A percentile compares a stretch with the other conserved stretches of the same genome.
Evolutionary conservation across 1,139 yeast species (phyloP).

Genomic region (Sugiyamaella castrensis): DNA sequence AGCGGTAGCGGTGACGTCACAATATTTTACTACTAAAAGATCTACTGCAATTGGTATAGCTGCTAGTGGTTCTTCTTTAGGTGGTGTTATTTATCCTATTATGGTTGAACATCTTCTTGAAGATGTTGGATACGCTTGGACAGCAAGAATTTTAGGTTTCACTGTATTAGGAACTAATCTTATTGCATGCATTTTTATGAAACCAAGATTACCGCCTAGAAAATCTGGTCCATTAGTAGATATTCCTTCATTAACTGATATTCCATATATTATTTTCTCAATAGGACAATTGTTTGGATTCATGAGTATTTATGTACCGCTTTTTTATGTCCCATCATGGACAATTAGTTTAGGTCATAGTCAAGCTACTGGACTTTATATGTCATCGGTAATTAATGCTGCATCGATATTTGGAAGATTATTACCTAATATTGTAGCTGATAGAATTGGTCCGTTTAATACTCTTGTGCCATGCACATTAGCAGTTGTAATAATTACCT

Average conservation of each 20-base stretch:
- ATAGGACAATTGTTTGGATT: conserved; percentile 33
- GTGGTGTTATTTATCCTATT: conserved; percentile 37
- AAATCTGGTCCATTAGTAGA: conserved; percentile 30
- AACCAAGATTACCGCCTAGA: conserved; percentile 32
- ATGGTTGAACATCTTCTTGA: conserved; percentile 31
- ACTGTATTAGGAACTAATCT: conserved; percentile 27
- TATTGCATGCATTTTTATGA: conserved; percentile 23
- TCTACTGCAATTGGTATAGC: conserved; percentile 56
- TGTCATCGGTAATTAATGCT: conserved; percentile 50
- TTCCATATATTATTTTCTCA: conserved; percentile 30
- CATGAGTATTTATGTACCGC: conserved; percentile 35
- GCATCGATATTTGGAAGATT: conserved; percentile 50
- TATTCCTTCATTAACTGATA: conserved; percentile 31
- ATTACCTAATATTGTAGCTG: conserved; percentile 46
- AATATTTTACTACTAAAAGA: conserved; percentile 53
- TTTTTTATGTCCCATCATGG: conserved; percentile 35
- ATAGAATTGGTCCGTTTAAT: conserved; percentile 46
- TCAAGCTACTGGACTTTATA: conserved; percentile 25
- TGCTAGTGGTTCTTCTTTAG: conserved; percentile 55
- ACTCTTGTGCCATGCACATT: conserved; percentile 36
- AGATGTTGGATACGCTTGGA: conserved; percentile 36
- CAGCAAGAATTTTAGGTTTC: conserved; percentile 35
- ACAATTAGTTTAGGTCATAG: conserved; percentile 28
- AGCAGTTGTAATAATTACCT: conserved; percentile 22
- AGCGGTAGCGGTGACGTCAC: conserved; percentile 35